Base-by-base conservation (phyloP, 2,329 filamentous ascomycete species). In the Diaporthe longicolla region DNA sequence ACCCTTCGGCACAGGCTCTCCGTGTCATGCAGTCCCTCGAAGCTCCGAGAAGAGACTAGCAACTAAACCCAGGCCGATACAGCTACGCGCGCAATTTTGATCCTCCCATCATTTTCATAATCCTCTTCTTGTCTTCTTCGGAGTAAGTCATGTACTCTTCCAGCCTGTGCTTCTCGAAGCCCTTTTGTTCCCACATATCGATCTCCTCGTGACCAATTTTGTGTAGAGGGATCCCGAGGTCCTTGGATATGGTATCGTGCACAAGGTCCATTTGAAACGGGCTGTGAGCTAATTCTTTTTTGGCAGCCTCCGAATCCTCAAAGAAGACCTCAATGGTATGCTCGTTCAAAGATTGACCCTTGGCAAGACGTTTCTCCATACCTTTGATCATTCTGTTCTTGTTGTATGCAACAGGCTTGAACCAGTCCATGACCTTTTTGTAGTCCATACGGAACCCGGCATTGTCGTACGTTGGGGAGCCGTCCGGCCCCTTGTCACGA, bases 191-290 rank as follows among this genome's bases (percentile, higher is more conserved):
- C 77, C 76, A 79, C 57, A 75, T 71, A 4, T 65, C 52, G 9
- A 78, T 72, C 4, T 78, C 70, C 2, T 61, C 24, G 2, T 75
- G 54, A 21, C 74, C 74, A 9, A 78, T 79, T 40, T 79, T 78
- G 24, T 78, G 77, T 68, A 61, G 76, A 4, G 78, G 77, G 1
- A 79, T 48, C n/a, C 72, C 76, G 9, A 79, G 74, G 24, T 79
- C 78, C 58, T 79, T 79, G 1, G 78, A 79, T 29, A 79, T 77
- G 9, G 76, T 76, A 24, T 79, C 79, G 50, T 75, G 77, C 8
- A 77, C n/a, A 4, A 55, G 4, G 0, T 70, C 24, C 45, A 68
- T 24, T 10, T 17, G 1, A 37, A 40, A 1, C 2, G 19, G 3
- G 9, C 6, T 7, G 26, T 19, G 10, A 3, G 10, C 11, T n/a